Conservation (phyloP, 495 filamentous ascomycete species). For the Penicillium odoratum region DNA sequence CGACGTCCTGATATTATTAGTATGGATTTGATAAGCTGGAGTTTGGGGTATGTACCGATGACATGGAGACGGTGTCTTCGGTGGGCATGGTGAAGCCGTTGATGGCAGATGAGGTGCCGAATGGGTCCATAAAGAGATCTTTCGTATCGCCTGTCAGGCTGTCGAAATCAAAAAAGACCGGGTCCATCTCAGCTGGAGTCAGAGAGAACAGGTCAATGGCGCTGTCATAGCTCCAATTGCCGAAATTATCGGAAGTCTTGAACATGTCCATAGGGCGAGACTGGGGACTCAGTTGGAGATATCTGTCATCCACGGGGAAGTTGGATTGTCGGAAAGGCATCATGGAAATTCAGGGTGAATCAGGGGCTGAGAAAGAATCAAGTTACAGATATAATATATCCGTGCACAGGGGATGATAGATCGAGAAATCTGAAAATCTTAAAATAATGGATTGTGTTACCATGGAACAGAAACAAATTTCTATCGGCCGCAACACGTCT, state of each 20-base stretch:
- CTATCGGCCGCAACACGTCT: conserved; percentile 10
- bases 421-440: not conserved
- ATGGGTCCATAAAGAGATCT: conserved; percentile 38
- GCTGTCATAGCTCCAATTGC: conserved; percentile 46
- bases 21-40: not conserved
- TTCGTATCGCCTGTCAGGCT: conserved; percentile 39
- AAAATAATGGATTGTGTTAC: conserved; percentile 16
- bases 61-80: conserved; percentile 36
- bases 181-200: conserved; percentile 38
- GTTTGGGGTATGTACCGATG: conserved; percentile 30
- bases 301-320: conserved; percentile 22
- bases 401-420: conserved; percentile 1
- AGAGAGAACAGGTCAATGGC: conserved; percentile 43
- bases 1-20: conserved; percentile 30
- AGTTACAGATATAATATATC: not conserved
- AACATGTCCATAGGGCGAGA: conserved; percentile 24
- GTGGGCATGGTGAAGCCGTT: conserved; percentile 40
- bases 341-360: conserved; percentile 2
- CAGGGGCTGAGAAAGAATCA: not conserved
- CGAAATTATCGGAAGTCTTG: conserved; percentile 34
- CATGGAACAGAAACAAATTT: conserved; percentile 10
- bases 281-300: conserved; percentile 28
- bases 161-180: conserved; percentile 38
- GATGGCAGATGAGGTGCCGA: conserved; percentile 33
- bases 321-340: conserved; percentile 26